A percentile compares a stretch with the other conserved stretches of the same genome.
These are phyloP conservation scores for Carallia pectinifolia DNA, from an alignment of 345 rosid species.

Conservation along the genomic window DNA sequence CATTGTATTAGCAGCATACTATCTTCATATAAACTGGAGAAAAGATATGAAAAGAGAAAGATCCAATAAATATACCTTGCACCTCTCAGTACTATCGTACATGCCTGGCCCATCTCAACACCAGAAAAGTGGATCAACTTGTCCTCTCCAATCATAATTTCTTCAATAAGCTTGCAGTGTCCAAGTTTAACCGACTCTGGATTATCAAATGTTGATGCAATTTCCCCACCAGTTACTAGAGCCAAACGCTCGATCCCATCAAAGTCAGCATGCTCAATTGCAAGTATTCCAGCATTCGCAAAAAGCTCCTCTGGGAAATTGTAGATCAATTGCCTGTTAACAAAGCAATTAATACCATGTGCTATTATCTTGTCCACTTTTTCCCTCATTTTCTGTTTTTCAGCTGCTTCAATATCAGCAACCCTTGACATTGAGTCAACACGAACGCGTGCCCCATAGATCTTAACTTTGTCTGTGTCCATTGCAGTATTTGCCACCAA, in stretches of 20 bases:
- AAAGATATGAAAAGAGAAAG: not conserved
- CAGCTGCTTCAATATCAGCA: conserved; percentile 98
- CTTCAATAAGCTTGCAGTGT: conserved; percentile 90
- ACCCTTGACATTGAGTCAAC: conserved; percentile 98
- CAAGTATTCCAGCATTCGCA: conserved; percentile 95
- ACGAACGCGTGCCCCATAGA: conserved; percentile 98
- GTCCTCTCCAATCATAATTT: conserved; percentile 99
- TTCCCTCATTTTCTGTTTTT: conserved; percentile 96
- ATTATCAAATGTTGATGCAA: conserved; percentile 96
- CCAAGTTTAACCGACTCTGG: conserved; percentile 98
- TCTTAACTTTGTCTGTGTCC: conserved; percentile 99
- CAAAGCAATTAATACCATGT: conserved; percentile 95
- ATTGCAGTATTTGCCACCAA: conserved; percentile 98
- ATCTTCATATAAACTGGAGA: not conserved
- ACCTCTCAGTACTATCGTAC: conserved; percentile 91
- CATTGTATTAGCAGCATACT: not conserved
- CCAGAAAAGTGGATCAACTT: conserved; percentile 97
- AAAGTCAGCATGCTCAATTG: conserved; percentile 99
- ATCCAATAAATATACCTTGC: conserved; percentile 54
- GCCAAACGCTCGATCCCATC: conserved; percentile 97
- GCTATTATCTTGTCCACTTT: conserved; percentile 90
- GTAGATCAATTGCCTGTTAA: conserved; percentile 97
- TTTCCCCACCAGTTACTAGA: conserved; percentile 95
- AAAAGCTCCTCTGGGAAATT: conserved; percentile 98
- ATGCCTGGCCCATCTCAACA: conserved; percentile 95